These are phyloP conservation scores for Crepidotus variabilis DNA, from an alignment of 768 basidiomycete species.

Conservation along the genomic window DNA sequence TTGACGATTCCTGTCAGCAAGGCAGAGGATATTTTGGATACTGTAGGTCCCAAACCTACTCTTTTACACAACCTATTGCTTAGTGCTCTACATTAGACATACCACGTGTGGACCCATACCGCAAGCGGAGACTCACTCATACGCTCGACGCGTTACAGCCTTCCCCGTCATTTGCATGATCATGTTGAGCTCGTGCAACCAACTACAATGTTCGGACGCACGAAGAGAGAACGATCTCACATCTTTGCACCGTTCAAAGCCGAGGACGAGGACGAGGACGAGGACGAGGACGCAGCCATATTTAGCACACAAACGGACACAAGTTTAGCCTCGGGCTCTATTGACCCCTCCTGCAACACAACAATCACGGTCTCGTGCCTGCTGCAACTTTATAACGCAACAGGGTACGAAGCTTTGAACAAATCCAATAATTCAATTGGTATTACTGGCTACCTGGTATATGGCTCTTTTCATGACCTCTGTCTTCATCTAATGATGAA, in stretches of 20 bases:
- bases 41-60: slow-evolving; percentile 25
- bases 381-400: slow-evolving; percentile 49
- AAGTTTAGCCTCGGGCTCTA: slow-evolving; percentile 40
- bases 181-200: slow-evolving; percentile 68
- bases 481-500: background rate
- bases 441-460: slow-evolving; percentile 45
- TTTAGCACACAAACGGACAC: slow-evolving; percentile 19
- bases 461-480: background rate
- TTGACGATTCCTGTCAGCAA: slow-evolving; percentile 50
- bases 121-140: slow-evolving; percentile 46
- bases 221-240: slow-evolving; percentile 40
- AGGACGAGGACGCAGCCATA: slow-evolving; percentile 9
- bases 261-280: background rate
- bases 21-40: slow-evolving; percentile 66
- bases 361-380: slow-evolving; percentile 50
- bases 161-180: slow-evolving; percentile 51
- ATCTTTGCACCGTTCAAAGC: slow-evolving; percentile 19
- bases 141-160: slow-evolving; percentile 61
- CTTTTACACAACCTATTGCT: background rate
- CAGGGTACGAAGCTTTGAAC: slow-evolving; percentile 39
- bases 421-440: slow-evolving; percentile 44
- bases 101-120: slow-evolving; percentile 48
- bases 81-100: slow-evolving; percentile 35
- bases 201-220: slow-evolving; percentile 57
- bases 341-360: slow-evolving; percentile 45